phyloP scores from a whole-genome alignment of 2,329 filamentous ascomycete species.

The Rasamsonia emersonii region DNA sequence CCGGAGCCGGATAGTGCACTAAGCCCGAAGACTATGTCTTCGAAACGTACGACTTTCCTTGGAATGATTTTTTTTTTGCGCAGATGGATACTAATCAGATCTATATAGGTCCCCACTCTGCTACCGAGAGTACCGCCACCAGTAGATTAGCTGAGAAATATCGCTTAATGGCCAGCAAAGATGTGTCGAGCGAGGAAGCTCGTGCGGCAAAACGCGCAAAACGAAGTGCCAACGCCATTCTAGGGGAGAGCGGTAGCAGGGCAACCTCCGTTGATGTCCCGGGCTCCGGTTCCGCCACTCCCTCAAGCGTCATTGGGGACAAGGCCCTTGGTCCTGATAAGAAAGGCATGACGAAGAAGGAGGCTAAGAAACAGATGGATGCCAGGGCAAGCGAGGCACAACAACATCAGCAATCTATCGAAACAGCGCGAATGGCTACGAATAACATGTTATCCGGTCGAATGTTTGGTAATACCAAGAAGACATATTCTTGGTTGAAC shows the following conservation, averaged over 20 bases:
- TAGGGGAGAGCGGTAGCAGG: conserved; percentile 42
- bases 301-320: conserved; percentile 24
- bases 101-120: conserved; percentile 26
- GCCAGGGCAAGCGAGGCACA: conserved; percentile 66
- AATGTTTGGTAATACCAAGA: conserved; percentile 38
- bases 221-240: conserved; percentile 47
- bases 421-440: conserved; percentile 69
- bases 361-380: conserved; percentile 67
- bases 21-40: conserved; percentile 22
- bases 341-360: conserved; percentile 79
- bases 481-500: conserved; percentile 39
- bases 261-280: conserved; percentile 51
- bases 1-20: conserved; percentile 29
- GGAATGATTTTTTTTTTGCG: conserved; percentile 2
- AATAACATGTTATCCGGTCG: conserved; percentile 50
- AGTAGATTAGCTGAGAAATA: conserved; percentile 44
- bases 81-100: conserved; percentile 12
- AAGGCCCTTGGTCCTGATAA: conserved; percentile 51
- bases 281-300: conserved; percentile 51
- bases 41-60: conserved; percentile 29
- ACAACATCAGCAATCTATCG: conserved; percentile 73
- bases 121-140: conserved; percentile 32
- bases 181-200: conserved; percentile 65
- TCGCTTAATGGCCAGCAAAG: conserved; percentile 54
- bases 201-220: conserved; percentile 60